Percentiles rank a stretch among this genome's conserved stretches.
Evolutionary conservation across 257 asterid species (phyloP).

Genomic region (Penstemon eatonii): DNA sequence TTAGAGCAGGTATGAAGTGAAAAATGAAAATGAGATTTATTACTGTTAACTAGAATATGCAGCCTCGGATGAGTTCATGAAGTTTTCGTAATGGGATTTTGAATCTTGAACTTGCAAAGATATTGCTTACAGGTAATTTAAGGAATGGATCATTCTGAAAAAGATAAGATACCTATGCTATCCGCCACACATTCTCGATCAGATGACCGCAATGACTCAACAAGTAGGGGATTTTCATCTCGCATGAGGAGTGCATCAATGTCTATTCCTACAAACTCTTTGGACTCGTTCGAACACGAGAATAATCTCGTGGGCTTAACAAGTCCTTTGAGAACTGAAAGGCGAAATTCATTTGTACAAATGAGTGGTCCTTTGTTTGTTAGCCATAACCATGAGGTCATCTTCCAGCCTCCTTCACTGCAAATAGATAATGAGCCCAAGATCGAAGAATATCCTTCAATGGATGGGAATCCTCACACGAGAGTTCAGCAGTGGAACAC

Average conservation of each 20-base stretch:
- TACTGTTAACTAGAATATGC: no score
- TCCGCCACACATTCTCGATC: constrained; percentile 43
- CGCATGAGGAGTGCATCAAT: constrained; percentile 72
- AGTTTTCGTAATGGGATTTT: background rate
- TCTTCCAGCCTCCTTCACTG: constrained; percentile 44
- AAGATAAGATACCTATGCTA: constrained; percentile 67
- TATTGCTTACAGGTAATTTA: constrained; percentile 3
- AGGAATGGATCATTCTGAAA: constrained; percentile 62
- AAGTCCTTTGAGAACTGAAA: constrained; percentile 66
- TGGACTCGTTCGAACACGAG: constrained; percentile 42
- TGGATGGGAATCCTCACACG: constrained; percentile 54
- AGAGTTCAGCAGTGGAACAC: constrained; percentile 70
- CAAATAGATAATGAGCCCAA: constrained; percentile 36
- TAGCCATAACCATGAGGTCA: constrained; percentile 37
- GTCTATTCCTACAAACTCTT: constrained; percentile 49
- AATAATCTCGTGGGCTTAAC: constrained; percentile 54
- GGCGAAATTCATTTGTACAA: constrained; percentile 43
- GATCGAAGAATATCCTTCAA: constrained; percentile 51
- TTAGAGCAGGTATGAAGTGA: no score
- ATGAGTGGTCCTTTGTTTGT: constrained; percentile 62
- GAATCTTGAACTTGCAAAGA: background rate
- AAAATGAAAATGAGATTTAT: no score
- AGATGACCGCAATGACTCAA: constrained; percentile 38
- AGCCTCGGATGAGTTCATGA: constrained; percentile 41
- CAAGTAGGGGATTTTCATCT: constrained; percentile 36